phyloP scores from a whole-genome alignment of 2,329 filamentous ascomycete species.

The Neofusicoccum parvum region DNA sequence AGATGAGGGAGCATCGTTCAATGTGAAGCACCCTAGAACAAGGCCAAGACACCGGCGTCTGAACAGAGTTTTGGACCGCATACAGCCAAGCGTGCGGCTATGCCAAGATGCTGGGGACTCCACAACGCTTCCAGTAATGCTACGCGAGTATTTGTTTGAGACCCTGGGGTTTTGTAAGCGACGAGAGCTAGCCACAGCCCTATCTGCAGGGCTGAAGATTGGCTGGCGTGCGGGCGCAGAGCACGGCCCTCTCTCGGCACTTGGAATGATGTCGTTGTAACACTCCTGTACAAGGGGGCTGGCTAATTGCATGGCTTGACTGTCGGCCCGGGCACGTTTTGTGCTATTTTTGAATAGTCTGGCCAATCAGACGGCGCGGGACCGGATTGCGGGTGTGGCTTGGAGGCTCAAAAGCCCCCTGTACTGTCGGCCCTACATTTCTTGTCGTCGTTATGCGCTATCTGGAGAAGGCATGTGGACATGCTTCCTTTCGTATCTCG shows the following conservation, averaged over 20 bases:
- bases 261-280: not conserved
- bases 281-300: too few species aligned
- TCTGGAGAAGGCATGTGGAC: not conserved
- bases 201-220: not conserved
- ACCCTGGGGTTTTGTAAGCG: too few species aligned
- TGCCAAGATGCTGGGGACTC: not conserved
- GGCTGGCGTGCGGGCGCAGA: not conserved
- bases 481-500: not conserved
- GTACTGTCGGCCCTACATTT: not conserved
- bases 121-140: not conserved
- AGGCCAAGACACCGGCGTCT: constrained; percentile 5
- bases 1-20: not conserved
- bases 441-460: constrained; percentile 1
- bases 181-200: not conserved
- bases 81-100: not conserved
- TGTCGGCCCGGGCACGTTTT: not conserved
- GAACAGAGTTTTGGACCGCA: constrained; percentile 4
- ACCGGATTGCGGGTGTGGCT: not conserved
- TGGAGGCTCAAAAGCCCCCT: not conserved
- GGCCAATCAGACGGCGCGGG: not conserved
- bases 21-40: not conserved
- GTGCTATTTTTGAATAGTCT: not conserved
- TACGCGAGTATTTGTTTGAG: not conserved
- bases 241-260: not conserved
- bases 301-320: not conserved